Base-by-base conservation (phyloP, 139 green algal genomes). In the Picochlorum sp. region DNA sequence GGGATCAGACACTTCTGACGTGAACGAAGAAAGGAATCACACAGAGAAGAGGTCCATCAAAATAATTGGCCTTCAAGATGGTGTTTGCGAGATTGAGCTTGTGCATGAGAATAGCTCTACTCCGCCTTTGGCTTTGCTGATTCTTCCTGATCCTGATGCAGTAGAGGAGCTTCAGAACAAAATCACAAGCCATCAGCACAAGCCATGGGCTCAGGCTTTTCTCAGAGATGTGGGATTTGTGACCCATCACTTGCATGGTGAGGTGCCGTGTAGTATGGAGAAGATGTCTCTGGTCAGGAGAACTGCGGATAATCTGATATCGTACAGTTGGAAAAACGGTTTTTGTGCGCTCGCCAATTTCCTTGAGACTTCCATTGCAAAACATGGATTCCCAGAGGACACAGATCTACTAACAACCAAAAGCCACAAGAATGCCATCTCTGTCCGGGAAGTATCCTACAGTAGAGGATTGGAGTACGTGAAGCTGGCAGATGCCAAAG, bases 51-150 rank as follows among this genome's bases (percentile, higher is more conserved):
- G n/a, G 8, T 31, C 21, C 11, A 51, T 26, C 23, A 31, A 16
- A 18, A 28, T 65, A 18, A 31, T 65, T 28, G 58, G 58, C 13
- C 58, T 65, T 21, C 1, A 50, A 18, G 20, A 18, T 16, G 58
- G 58, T 52, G 58, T 65, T 31, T 28, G n/a, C 23, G 58, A 65
- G 23, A 31, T 65, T 57, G 58, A 65, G 18, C 7, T 65, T 28
- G 8, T 45, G 23, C 13, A 15, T 31, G 58, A 31, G 57, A 23
- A 31, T 52, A 8, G 7, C 13, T n/a, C 57, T 3, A 31, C 58
- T 10, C 20, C n/a, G 6, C 58, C 58, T 30, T 18, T 18, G 20
- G n/a, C 58, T 28, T 31, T 65, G 23, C 58, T 65, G n/a, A 23
- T 65, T 18, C 21, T 65, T 21, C 58, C 58, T 15, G 23, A 65